Percentiles rank a stretch among this genome's conserved stretches.
These are phyloP conservation scores for Hypericum perforatum DNA, from an alignment of 345 rosid species.

Conservation along the genomic window DNA sequence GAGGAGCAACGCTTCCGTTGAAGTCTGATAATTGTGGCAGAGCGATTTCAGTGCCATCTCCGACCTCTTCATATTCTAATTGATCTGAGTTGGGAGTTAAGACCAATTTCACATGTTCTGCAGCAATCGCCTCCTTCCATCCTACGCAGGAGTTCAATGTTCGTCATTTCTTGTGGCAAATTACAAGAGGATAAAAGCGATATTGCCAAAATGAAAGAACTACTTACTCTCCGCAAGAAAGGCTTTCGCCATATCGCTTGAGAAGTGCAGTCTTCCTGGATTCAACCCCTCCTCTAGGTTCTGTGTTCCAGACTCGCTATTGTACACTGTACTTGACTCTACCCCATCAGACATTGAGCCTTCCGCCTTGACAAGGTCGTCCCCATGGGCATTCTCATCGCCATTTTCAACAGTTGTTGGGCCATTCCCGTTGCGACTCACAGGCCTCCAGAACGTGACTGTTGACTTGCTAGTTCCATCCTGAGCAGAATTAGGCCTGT, in stretches of 20 bases:
- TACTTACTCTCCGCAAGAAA: constrained; percentile 75
- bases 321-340: constrained; percentile 9
- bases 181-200: background rate
- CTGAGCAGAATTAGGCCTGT: constrained; percentile 20
- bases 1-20: constrained; percentile 5
- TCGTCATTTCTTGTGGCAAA: background rate
- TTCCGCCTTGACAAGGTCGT: constrained; percentile 14
- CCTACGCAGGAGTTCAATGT: constrained; percentile 30
- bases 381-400: constrained; percentile 18
- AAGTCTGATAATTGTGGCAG: constrained; percentile 21
- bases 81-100: constrained; percentile 35
- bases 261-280: constrained; percentile 33
- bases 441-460: constrained; percentile 40
- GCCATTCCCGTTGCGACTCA: constrained; percentile 30
- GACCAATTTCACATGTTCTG: constrained; percentile 58
- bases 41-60: constrained; percentile 11
- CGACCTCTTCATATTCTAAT: constrained; percentile 13
- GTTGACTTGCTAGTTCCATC: constrained; percentile 17
- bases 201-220: background rate
- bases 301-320: constrained; percentile 8
- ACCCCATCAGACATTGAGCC: constrained; percentile 12
- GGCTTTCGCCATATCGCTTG: constrained; percentile 49
- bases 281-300: constrained; percentile 7
- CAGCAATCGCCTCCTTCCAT: constrained; percentile 73
- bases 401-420: constrained; percentile 13